Conservation (phyloP, 257 asterid genomes). For the Leonotis leonurus region DNA sequence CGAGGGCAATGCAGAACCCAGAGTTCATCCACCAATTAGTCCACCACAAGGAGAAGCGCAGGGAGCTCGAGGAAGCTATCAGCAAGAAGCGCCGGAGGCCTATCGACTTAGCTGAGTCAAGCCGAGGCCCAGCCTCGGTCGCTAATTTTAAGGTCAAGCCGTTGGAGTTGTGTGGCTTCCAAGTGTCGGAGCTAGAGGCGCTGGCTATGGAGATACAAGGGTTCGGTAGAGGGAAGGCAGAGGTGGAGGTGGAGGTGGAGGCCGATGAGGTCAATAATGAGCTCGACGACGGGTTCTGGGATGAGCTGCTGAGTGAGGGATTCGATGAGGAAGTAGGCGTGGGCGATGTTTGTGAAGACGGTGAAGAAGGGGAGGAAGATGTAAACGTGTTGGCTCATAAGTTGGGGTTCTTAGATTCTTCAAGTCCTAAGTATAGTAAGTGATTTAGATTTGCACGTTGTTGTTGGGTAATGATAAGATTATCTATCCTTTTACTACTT, state of each 20-base stretch:
- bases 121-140: neutral
- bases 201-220: conserved; percentile 89
- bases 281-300: conserved; percentile 81
- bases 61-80: conserved; percentile 48
- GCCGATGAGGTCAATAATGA: conserved; percentile 26
- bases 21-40: conserved; percentile 52
- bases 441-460: neutral
- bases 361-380: conserved; percentile 31
- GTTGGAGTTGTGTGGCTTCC: conserved; percentile 29
- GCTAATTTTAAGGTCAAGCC: conserved; percentile 37
- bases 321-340: conserved; percentile 21
- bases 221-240: conserved; percentile 38
- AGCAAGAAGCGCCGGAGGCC: conserved; percentile 53
- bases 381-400: conserved; percentile 53
- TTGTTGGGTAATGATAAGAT: neutral
- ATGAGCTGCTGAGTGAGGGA: conserved; percentile 58
- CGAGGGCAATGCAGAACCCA: conserved; percentile 74
- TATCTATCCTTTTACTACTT: no score
- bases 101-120: conserved; percentile 40
- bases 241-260: conserved; percentile 14
- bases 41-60: conserved; percentile 53
- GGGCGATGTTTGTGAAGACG: conserved; percentile 10
- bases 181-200: conserved; percentile 69
- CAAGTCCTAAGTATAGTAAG: neutral
- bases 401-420: conserved; percentile 36